Evolutionary conservation across 1,284 basidiomycete genomes (phyloP).

Genomic region (Pseudozyma tsukubaensis): DNA sequence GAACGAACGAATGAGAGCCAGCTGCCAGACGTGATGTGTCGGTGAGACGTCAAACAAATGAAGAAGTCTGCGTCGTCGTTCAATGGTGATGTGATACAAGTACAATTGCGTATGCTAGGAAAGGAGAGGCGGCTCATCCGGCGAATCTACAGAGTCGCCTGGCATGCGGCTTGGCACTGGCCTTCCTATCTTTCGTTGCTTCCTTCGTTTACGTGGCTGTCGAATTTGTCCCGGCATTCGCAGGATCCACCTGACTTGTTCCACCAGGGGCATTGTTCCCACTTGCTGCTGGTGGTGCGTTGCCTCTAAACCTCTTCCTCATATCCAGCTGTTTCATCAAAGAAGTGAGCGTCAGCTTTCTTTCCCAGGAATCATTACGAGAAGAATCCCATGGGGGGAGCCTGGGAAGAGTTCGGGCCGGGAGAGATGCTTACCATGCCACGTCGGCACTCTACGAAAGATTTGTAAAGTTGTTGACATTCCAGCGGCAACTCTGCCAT

Average conservation of each 20-base stretch:
- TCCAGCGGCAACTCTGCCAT: slow-evolving; percentile 55
- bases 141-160: neutral
- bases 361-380: neutral
- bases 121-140: neutral
- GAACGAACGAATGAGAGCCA: no score
- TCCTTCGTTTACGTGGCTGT: neutral
- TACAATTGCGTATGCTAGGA: slow-evolving; percentile 10
- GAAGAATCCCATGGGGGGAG: no score
- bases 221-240: slow-evolving; percentile 1
- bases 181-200: no score
- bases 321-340: no score
- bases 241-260: slow-evolving; percentile 35
- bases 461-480: slow-evolving; percentile 59
- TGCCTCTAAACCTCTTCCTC: slow-evolving; percentile 57
- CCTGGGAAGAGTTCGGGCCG: no score
- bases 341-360: slow-evolving; percentile 13
- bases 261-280: slow-evolving; percentile 47
- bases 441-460: slow-evolving; percentile 54
- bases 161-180: neutral
- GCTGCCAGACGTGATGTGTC: no score
- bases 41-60: no score
- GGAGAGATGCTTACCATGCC: slow-evolving; percentile 48
- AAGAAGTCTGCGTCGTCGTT: neutral
- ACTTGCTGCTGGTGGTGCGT: slow-evolving; percentile 43
- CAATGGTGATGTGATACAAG: slow-evolving; percentile 13